phyloP scores from a whole-genome alignment of 257 asterid genomes.

The Fraxinus americana region DNA sequence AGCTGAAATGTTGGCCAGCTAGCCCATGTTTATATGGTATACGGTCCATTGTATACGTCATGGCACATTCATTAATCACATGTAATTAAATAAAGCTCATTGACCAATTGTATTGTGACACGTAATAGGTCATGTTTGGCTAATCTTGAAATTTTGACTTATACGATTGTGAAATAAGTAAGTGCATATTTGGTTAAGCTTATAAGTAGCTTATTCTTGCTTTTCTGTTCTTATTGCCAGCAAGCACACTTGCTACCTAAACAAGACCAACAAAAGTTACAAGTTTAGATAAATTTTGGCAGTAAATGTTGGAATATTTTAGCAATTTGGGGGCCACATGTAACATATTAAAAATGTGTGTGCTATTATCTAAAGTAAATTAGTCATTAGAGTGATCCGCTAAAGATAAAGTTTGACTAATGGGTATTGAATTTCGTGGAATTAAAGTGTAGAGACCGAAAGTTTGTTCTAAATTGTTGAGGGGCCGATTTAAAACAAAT shows the following conservation, averaged over 20 bases:
- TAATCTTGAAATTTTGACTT: neutral
- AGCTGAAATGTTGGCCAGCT: constrained; percentile 32
- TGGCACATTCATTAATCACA: constrained; percentile 18
- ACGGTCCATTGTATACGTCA: constrained; percentile 14
- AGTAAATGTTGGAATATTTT: too few species aligned
- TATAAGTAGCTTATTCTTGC: neutral
- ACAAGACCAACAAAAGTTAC: neutral
- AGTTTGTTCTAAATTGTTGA: too few species aligned
- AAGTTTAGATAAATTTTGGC: neutral
- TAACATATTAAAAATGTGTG: too few species aligned
- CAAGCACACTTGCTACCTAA: neutral
- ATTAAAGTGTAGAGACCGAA: too few species aligned
- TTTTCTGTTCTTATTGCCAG: neutral
- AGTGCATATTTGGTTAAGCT: neutral
- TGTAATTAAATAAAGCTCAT: neutral
- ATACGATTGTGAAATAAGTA: neutral
- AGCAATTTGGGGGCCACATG: too few species aligned
- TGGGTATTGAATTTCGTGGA: too few species aligned
- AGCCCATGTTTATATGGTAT: constrained; percentile 44
- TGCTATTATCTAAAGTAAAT: too few species aligned
- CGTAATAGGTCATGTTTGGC: neutral
- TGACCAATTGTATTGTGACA: constrained; percentile 4
- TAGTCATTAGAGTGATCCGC: too few species aligned
- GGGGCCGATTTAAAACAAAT: too few species aligned
- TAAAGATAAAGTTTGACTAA: too few species aligned